A percentile compares a stretch with the other conserved stretches of the same genome.
Evolutionary conservation across 441 rosid genomes (phyloP).

Genomic region (Brassica hybrid): DNA sequence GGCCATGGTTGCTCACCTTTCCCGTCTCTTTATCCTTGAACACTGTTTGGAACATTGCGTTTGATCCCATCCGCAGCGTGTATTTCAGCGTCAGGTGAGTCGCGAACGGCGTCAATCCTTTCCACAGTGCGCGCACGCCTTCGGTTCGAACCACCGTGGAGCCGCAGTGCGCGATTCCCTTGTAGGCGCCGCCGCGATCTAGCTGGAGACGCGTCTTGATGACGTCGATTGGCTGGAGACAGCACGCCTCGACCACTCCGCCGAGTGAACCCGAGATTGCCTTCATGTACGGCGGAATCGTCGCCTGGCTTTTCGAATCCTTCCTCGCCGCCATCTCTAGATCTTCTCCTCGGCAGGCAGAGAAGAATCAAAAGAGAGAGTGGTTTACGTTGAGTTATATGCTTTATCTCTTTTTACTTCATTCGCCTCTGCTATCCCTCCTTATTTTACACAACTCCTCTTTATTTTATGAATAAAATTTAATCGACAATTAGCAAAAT

Average conservation of each 20-base stretch:
- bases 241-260: conserved; percentile 84
- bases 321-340: conserved; percentile 6
- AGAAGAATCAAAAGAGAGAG: not conserved
- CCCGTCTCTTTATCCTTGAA: conserved; percentile 87
- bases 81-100: conserved; percentile 91
- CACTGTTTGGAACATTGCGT: conserved; percentile 73
- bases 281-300: conserved; percentile 87
- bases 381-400: not conserved
- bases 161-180: conserved; percentile 90
- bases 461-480: not conserved
- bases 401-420: not conserved
- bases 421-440: not conserved
- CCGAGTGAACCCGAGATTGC: conserved; percentile 90
- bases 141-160: conserved; percentile 65
- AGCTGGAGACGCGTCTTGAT: conserved; percentile 93
- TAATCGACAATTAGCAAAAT: not conserved
- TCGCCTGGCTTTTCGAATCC: conserved; percentile 23
- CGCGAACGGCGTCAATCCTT: conserved; percentile 94
- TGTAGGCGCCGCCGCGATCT: conserved; percentile 66
- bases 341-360: not conserved
- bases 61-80: conserved; percentile 91
- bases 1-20: conserved; percentile 57
- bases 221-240: conserved; percentile 94
- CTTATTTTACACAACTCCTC: not conserved
- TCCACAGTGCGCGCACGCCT: conserved; percentile 94